Conservation (phyloP, 2,329 filamentous ascomycete genomes). For the Colletotrichum limetticola region DNA sequence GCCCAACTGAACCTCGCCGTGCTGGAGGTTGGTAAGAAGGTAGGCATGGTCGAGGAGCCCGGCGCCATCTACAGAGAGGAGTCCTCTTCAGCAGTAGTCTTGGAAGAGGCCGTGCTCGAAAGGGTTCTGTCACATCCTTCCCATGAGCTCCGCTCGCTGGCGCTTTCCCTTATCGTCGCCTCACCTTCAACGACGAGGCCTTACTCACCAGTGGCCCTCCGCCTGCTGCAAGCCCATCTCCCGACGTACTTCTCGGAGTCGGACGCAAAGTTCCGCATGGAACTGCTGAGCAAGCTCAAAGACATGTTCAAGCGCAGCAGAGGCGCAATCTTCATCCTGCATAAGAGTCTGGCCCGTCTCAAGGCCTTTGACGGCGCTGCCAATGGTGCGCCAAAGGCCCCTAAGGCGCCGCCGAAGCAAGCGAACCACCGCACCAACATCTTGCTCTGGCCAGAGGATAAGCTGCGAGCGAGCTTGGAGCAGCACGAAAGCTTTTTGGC, state of each 20-base stretch:
- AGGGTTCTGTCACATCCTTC: slow-evolving; percentile 65
- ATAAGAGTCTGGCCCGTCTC: slow-evolving; percentile 48
- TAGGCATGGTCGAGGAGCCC: slow-evolving; percentile 76
- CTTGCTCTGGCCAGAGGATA: slow-evolving; percentile 49
- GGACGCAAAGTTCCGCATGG: slow-evolving; percentile 86
- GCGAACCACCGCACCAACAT: slow-evolving; percentile 47
- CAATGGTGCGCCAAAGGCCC: slow-evolving; percentile 16
- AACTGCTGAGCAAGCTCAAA: slow-evolving; percentile 79
- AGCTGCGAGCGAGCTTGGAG: slow-evolving; percentile 51
- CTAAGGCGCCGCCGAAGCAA: slow-evolving; percentile 28
- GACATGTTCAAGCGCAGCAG: slow-evolving; percentile 82
- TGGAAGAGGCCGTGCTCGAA: slow-evolving; percentile 59
- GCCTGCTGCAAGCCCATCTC: slow-evolving; percentile 72
- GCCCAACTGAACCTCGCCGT: slow-evolving; percentile 72
- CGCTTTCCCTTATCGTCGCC: slow-evolving; percentile 81
- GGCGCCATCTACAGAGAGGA: slow-evolving; percentile 43
- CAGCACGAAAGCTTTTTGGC: slow-evolving; percentile 73
- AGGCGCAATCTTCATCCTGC: slow-evolving; percentile 69
- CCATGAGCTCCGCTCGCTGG: slow-evolving; percentile 78
- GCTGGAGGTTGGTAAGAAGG: slow-evolving; percentile 77
- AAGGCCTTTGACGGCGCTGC: slow-evolving; percentile 33
- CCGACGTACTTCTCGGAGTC: slow-evolving; percentile 82
- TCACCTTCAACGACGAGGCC: slow-evolving; percentile 81
- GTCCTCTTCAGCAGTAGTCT: slow-evolving; percentile 39
- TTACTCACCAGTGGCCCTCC: slow-evolving; percentile 71